A percentile compares a stretch with the other conserved stretches of the same genome.
Evolutionary conservation across 352 stramenopile genomes (phyloP).

Genomic region (Globisporangium uncinulatum): DNA sequence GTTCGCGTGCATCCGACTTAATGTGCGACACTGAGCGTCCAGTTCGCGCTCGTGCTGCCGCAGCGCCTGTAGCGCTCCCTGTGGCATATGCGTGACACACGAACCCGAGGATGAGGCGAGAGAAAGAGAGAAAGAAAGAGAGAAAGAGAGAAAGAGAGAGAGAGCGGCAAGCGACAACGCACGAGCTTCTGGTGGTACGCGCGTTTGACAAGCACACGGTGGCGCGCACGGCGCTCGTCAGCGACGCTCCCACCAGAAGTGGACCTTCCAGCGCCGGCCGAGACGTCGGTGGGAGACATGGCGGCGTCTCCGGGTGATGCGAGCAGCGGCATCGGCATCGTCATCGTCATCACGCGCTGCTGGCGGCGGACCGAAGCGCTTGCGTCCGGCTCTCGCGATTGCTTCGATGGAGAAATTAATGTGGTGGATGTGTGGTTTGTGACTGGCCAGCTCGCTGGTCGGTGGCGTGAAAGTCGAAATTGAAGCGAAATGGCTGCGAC

Average conservation of each 20-base stretch:
- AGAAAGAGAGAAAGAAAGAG: neutral
- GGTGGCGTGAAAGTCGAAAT: no score
- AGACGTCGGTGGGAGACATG: neutral
- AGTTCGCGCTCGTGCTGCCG: conserved; percentile 23
- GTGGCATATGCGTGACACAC: neutral
- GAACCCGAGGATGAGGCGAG: conserved; percentile 1
- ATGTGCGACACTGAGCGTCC: conserved; percentile 21
- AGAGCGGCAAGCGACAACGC: neutral
- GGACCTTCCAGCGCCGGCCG: no score
- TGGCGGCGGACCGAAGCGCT: no score
- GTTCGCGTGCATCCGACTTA: conserved; percentile 11
- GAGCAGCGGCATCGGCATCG: conserved; percentile 4
- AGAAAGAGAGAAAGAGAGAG: neutral
- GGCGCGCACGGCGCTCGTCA: conserved; percentile 9
- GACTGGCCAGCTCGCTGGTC: no score
- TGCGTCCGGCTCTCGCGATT: no score
- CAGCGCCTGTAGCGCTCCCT: conserved; percentile 31
- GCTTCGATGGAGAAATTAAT: no score
- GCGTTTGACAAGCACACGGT: conserved; percentile 29
- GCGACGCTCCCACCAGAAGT: neutral
- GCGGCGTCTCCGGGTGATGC: neutral
- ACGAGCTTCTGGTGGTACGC: conserved; percentile 30
- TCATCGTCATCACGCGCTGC: neutral
- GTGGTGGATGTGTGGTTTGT: no score
- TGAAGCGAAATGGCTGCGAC: neutral